phyloP scores from a whole-genome alignment of 768 basidiomycete genomes.

The Rhodocollybia butyracea region DNA sequence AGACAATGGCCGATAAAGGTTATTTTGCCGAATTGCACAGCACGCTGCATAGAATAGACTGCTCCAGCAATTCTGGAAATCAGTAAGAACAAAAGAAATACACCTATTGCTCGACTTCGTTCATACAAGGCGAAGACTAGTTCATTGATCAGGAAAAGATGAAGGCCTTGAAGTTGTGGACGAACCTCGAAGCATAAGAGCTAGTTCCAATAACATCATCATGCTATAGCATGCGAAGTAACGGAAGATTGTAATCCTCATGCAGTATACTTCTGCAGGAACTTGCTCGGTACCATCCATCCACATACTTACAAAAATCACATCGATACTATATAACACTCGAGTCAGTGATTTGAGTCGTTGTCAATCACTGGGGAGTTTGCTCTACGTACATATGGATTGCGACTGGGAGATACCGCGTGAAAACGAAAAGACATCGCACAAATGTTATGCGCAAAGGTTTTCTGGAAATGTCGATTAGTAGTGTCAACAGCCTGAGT shows the following conservation, averaged over 20 bases:
- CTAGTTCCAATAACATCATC: neutral
- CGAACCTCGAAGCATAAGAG: slow-evolving; percentile 6
- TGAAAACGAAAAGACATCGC: neutral
- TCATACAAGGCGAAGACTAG: slow-evolving; percentile 1
- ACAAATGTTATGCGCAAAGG: neutral
- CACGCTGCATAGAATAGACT: neutral
- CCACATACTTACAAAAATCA: too few relatives aligned
- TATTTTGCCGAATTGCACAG: neutral
- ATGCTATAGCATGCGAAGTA: neutral
- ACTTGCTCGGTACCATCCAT: neutral
- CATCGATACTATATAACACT: too few relatives aligned
- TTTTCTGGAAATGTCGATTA: too few relatives aligned
- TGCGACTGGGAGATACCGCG: neutral
- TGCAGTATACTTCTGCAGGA: neutral
- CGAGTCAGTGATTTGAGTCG: neutral
- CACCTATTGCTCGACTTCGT: neutral
- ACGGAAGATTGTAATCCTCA: neutral
- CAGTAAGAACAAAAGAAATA: neutral
- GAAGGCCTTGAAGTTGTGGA: too few relatives aligned
- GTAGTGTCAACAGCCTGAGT: neutral
- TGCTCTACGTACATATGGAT: slow-evolving; percentile 1
- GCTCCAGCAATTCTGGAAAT: neutral
- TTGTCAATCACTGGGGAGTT: neutral
- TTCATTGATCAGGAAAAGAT: too few relatives aligned
- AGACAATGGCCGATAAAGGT: neutral